Evolutionary conservation across 2,329 filamentous ascomycete species (phyloP).

Genomic region (Dactylellina sp.): DNA sequence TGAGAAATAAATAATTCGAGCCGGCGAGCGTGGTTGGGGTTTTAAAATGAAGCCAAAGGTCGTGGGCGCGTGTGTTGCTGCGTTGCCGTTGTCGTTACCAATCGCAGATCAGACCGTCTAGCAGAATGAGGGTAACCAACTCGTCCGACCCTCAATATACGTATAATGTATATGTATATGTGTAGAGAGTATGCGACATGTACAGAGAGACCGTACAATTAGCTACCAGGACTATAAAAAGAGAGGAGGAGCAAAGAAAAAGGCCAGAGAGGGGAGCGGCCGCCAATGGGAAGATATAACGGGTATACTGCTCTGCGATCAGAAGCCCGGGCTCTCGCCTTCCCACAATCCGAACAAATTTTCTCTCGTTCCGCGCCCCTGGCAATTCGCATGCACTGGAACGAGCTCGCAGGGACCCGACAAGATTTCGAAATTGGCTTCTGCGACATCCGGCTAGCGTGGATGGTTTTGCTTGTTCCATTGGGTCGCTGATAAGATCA

Average conservation of each 20-base stretch:
- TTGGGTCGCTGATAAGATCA: conserved; percentile 54
- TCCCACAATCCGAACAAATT: conserved; percentile 57
- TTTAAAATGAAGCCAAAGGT: background rate
- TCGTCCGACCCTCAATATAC: background rate
- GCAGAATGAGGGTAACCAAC: background rate
- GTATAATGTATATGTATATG: too few species aligned
- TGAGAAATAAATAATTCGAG: too few species aligned
- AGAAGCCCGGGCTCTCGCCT: conserved; percentile 44
- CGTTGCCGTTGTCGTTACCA: conserved; percentile 35
- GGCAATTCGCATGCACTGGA: background rate
- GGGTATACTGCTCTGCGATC: conserved; percentile 4
- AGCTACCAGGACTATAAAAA: too few species aligned
- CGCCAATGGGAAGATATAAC: background rate
- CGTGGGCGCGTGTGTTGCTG: conserved; percentile 21
- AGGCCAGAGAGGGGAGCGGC: background rate
- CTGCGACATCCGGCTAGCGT: conserved; percentile 33
- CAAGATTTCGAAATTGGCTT: conserved; percentile 45
- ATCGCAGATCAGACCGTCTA: conserved; percentile 5
- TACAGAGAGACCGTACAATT: too few species aligned
- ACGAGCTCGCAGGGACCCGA: too few species aligned
- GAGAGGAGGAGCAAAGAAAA: too few species aligned
- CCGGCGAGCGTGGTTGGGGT: too few species aligned
- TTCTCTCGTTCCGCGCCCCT: conserved; percentile 28
- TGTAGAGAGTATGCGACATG: too few species aligned
- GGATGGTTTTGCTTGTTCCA: conserved; percentile 10